Percentiles rank a stretch among this genome's conserved stretches.
Evolutionary conservation across 1,284 basidiomycete genomes (phyloP).

Genomic region (Filobasidium uniguttulatum): DNA sequence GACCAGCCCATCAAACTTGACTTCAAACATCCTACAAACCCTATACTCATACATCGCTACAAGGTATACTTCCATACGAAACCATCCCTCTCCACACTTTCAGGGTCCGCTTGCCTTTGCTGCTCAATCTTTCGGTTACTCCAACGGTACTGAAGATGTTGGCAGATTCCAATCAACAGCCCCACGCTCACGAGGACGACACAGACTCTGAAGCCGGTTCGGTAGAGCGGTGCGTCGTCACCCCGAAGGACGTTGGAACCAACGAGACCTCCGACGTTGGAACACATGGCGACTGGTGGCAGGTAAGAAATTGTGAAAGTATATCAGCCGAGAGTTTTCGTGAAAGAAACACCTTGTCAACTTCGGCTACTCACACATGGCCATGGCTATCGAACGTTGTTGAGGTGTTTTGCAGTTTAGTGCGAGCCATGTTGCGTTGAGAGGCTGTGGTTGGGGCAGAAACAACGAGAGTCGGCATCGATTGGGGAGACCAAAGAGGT

Average conservation of each 20-base stretch:
- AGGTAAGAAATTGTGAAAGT: neutral
- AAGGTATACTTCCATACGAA: too few relatives aligned
- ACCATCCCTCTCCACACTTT: too few relatives aligned
- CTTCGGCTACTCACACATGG: conserved; percentile 21
- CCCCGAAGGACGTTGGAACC: conserved; percentile 25
- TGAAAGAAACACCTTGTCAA: too few relatives aligned
- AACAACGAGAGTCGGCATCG: too few relatives aligned
- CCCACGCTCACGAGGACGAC: conserved; percentile 19
- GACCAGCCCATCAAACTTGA: too few relatives aligned
- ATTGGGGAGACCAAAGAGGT: too few relatives aligned
- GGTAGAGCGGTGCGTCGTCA: conserved; percentile 26
- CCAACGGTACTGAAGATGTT: conserved; percentile 25
- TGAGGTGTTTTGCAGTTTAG: conserved; percentile 23
- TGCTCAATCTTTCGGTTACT: too few relatives aligned
- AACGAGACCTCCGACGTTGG: conserved; percentile 25
- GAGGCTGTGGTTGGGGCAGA: conserved; percentile 15
- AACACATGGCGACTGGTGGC: conserved; percentile 21
- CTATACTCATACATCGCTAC: too few relatives aligned
- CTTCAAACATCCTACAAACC: too few relatives aligned
- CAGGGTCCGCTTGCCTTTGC: too few relatives aligned
- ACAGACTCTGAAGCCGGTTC: conserved; percentile 22
- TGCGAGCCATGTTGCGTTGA: conserved; percentile 26
- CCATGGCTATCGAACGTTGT: conserved; percentile 26
- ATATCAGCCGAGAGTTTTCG: too few relatives aligned
- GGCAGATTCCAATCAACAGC: conserved; percentile 15